Percentiles rank a stretch among this genome's conserved stretches.
These are phyloP conservation scores for Diaporthe citriasiana DNA, from an alignment of 2,329 filamentous ascomycete genomes.

Conservation along the genomic window DNA sequence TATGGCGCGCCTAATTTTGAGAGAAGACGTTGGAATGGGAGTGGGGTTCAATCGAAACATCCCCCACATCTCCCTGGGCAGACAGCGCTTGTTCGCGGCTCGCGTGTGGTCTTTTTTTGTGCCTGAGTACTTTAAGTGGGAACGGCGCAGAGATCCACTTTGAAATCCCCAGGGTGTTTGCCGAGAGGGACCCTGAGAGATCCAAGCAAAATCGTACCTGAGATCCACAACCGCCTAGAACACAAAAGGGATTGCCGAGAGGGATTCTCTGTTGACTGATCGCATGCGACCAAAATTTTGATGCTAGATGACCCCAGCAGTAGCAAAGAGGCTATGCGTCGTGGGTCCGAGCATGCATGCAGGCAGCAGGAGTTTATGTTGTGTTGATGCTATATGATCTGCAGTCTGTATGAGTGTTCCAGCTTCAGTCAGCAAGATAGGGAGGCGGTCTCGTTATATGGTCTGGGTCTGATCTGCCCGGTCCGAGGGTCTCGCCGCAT, in stretches of 20 bases:
- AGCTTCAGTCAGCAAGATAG: slow-evolving; percentile 15
- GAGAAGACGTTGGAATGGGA: slow-evolving; percentile 4
- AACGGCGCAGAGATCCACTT: neutral
- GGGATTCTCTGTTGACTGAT: neutral
- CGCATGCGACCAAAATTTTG: neutral
- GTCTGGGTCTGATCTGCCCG: slow-evolving; percentile 8
- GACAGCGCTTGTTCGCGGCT: neutral
- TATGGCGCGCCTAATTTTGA: slow-evolving; percentile 5
- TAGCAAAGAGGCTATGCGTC: neutral
- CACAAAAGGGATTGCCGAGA: neutral
- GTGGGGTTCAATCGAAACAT: neutral
- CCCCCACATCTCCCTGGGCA: neutral
- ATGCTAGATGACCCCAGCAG: neutral
- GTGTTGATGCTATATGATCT: neutral
- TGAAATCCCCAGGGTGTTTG: neutral
- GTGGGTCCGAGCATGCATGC: neutral
- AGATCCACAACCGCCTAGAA: slow-evolving; percentile 3
- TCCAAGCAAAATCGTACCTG: neutral
- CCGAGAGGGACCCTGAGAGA: neutral
- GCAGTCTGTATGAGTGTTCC: neutral
- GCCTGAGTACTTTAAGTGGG: neutral
- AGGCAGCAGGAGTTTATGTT: neutral
- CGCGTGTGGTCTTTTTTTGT: neutral
- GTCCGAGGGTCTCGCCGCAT: slow-evolving; percentile 5
- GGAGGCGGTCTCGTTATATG: neutral